Base-by-base conservation (phyloP, 192 early-diverging fungal genomes). In the Coemansia sp. region DNA sequence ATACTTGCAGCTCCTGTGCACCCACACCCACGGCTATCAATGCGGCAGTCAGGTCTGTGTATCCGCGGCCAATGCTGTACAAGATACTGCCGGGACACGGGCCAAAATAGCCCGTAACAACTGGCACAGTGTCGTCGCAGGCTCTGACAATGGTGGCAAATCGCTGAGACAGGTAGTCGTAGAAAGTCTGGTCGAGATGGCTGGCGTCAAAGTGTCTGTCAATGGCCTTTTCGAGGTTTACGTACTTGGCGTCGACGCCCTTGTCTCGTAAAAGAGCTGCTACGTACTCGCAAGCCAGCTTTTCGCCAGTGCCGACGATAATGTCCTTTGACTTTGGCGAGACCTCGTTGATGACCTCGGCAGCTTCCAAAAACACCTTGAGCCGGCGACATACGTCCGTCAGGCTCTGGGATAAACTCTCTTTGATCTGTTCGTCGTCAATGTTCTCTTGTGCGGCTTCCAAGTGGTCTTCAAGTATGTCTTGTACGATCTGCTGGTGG, bases 31-130 rank as follows among this genome's bases (percentile, higher is more conserved):
- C 97, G 2, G 97, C 94, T 39, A 94, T 87, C 55, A 99, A 85
- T 1, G 97, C 97, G 19, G 97, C 96, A 19, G 95, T 96, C 65
- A 99, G 85, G 74, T 99, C 97, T 0, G 97, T 99, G 85, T 99
- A 99, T 14, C 97, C 97, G 45, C 97, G 93, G 12, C 97, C 97
- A 68, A 99, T 91, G 77, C 90, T 95, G 44, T 86, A 85, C 58
- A 99, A 76, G 63, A 99, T 87, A 70, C 91, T 89, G 17, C 96
- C 96, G 5, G 98, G 98, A 14, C 95, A 93, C n/a, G 90, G 91
- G n/a, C 98, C 96, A 85, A 99, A 92, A 85, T 92, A 99, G 15
- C 97, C 92, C 17, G 95, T 98, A n/a, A 98, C 91, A 29, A 98
- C 94, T 14, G 93, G 94, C 37, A 97, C 89, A 27, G 85, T 76